phyloP scores from a whole-genome alignment of 2,329 filamentous ascomycete genomes.

The Alternaria triticina region DNA sequence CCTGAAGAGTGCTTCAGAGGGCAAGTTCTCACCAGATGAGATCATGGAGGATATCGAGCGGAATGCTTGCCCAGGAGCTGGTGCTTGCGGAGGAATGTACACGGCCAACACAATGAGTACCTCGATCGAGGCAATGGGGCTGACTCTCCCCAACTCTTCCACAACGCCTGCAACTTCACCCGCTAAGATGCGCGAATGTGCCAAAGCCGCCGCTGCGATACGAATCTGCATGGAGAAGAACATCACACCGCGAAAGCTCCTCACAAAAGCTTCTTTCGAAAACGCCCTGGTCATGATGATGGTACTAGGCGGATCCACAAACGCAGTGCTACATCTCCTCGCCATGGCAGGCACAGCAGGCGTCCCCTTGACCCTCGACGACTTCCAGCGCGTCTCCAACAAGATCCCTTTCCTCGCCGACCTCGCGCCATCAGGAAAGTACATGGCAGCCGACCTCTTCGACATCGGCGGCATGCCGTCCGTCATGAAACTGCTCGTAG shows the following conservation, averaged over 20 bases:
- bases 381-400: constrained; percentile 80
- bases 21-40: constrained; percentile 73
- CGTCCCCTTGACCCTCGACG: constrained; percentile 78
- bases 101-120: constrained; percentile 95
- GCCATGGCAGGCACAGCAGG: constrained; percentile 89
- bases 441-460: constrained; percentile 88
- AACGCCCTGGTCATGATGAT: constrained; percentile 91
- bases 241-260: constrained; percentile 78
- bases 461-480: constrained; percentile 83
- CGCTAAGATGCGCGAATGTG: constrained; percentile 85
- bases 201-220: constrained; percentile 80
- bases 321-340: constrained; percentile 85
- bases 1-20: constrained; percentile 72
- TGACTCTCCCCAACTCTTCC: constrained; percentile 81
- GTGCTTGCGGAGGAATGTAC: constrained; percentile 91
- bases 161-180: constrained; percentile 82
- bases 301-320: constrained; percentile 89
- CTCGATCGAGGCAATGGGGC: constrained; percentile 69
- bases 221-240: constrained; percentile 79
- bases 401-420: constrained; percentile 87
- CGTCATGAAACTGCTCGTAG: constrained; percentile 84
- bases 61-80: constrained; percentile 77
- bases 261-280: constrained; percentile 82
- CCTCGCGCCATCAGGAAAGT: constrained; percentile 81
- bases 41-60: constrained; percentile 83